Evolutionary conservation across 2,329 filamentous ascomycete species (phyloP), one percentile per base, ranked within the genome.

Genomic region (Mycosphaerella sp.): DNA sequence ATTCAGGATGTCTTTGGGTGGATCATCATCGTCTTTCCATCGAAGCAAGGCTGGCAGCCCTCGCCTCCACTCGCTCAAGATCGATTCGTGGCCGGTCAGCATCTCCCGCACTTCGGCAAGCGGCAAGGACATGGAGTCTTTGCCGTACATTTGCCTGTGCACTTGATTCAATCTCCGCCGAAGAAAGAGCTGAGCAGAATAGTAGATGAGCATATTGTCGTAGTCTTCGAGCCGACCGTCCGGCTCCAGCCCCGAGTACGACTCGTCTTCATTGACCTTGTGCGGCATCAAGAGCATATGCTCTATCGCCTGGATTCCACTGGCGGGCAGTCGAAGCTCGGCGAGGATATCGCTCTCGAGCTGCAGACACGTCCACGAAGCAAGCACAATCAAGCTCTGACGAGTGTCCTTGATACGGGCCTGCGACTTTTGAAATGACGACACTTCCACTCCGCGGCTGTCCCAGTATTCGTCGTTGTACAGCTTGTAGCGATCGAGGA

Each of bases 331-430:
- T 55, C 66, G 69, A 55, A 97, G 77, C 71, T 98, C 93, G 2
- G 93, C 93, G 45, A 96, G 79, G 44, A 97, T 89, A 69, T 97
- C 92, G 70, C 90, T 95, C 71, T 97, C 92, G 9, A 97, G 78
- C 66, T 97, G 92, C 59, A 96, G 75, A 67, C 89, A 95, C 6
- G 91, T 93, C 92, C 92, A 97, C 65, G 91, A 96, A 0, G 89
- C 86, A 62, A 95, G 67, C 53, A 76, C 70, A 23, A 76, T 72
- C 41, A 76, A 61, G 45, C 75, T 75, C 44, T 67, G 58, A 38
- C 63, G 64, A 51, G 67, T 69, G 50, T 67, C 65, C 51, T 66
- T 67, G 50, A 67, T 67, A 36, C 58, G 54, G 46, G 55, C 54
- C 38, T 66, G 62, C 10, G 61, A 62, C n/a, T 59, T 52, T 14